Evolutionary conservation across 176 grass and related monocot genomes (phyloP), one percentile per base, ranked within the genome.

Genomic region (Secale cereale): DNA sequence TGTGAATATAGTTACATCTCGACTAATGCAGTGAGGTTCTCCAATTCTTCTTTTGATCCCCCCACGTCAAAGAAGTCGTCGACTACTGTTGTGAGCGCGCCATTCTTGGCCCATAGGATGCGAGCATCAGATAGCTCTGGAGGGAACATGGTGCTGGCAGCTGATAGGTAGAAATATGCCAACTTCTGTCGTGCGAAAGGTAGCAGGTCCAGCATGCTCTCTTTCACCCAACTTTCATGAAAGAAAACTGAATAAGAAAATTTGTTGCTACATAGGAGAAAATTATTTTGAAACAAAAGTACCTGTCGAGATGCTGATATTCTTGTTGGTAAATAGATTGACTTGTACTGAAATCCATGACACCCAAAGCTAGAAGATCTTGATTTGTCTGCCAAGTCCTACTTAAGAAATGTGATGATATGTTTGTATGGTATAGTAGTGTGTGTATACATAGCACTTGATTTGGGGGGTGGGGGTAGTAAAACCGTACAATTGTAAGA

Each of bases 81-180:
- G 2, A 70, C 33, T 1, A 70, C 35, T 0, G 35, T 70, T 22
- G 68, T 41, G 20, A 70, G 68, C 10, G 22, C 68, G 0, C 68
- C 68, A 11, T 70, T 70, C 68, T 25, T 77, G 20, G 68, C 68
- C 88, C 88, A 96, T 3, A 78, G 71, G 29, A 93, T 85, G 59
- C 91, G 94, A 52, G 88, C 86, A 52, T 91, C 86, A 10, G 78
- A 82, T 28, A 92, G 61, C 29, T 91, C 81, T 19, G 84, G 81
- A 54, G 81, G 65, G 41, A 80, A 96, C 57, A 93, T 70, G 17
- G 91, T 96, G 36, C 88, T 77, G 3, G 91, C 91, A 57, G 74
- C 85, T 25, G 89, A 91, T 30, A 90, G 62, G 43, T 90, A 94
- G 73, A 86, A 94, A 70, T 88, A 94, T 29, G 75, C 83, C n/a